These are phyloP conservation scores for Volvox reticuliferus DNA, from an alignment of 139 green algal genomes.

Conservation along the genomic window DNA sequence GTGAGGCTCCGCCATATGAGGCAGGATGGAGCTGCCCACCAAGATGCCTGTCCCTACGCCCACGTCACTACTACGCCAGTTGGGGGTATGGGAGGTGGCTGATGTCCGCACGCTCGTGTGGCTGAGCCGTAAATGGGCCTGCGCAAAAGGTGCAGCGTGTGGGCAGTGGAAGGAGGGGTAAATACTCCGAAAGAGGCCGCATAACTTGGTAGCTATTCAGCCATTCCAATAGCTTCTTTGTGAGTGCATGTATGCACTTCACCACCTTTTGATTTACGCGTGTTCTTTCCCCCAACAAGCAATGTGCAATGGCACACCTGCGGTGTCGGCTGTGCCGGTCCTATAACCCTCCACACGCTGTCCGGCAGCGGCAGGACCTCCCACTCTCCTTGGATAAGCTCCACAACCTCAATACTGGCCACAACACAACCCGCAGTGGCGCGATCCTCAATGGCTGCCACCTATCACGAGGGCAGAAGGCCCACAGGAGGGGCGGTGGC, in stretches of 20 bases:
- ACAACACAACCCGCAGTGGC: slow-evolving; percentile 67
- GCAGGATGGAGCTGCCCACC: slow-evolving; percentile 5
- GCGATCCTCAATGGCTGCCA: slow-evolving; percentile 64
- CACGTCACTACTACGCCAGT: slow-evolving; percentile 33
- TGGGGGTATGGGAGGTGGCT: slow-evolving; percentile 14
- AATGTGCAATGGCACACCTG: background rate
- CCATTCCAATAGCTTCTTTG: too few relatives aligned
- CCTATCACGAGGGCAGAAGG: background rate
- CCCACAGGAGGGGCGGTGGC: too few relatives aligned
- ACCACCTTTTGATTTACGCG: too few relatives aligned
- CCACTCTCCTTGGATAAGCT: slow-evolving; percentile 52
- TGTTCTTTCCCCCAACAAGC: too few relatives aligned
- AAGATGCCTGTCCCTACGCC: background rate
- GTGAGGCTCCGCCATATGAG: background rate
- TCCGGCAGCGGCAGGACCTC: slow-evolving; percentile 53
- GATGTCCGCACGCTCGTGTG: slow-evolving; percentile 36
- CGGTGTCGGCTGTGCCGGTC: background rate
- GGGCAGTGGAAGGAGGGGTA: too few relatives aligned
- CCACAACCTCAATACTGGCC: slow-evolving; percentile 64
- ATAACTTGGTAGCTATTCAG: too few relatives aligned
- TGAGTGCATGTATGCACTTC: too few relatives aligned
- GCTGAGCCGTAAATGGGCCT: slow-evolving; percentile 16
- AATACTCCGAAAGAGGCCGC: too few relatives aligned
- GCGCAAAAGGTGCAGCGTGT: background rate
- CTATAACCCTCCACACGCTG: slow-evolving; percentile 39